Conservation (phyloP, 768 basidiomycete species). For the Boletus tylopilopsis region DNA sequence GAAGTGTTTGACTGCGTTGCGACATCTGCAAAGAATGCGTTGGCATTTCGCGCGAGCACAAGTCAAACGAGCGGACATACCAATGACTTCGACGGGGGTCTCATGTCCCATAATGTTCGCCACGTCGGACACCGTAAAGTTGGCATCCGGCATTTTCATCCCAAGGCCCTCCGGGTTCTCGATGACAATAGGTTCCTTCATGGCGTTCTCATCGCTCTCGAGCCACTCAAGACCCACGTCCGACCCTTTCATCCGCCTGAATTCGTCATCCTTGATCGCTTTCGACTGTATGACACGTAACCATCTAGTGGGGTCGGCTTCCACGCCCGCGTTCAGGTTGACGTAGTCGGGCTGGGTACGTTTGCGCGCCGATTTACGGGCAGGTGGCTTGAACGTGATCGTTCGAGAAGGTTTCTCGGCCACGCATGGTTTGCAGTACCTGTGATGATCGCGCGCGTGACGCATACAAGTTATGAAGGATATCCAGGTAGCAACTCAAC, state of each 20-base stretch:
- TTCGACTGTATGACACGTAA: conserved; percentile 66
- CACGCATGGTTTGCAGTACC: conserved; percentile 70
- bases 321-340: conserved; percentile 61
- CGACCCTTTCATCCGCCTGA: conserved; percentile 61
- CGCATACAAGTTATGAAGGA: conserved; percentile 11
- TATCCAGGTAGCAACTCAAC: conserved; percentile 9
- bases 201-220: conserved; percentile 62
- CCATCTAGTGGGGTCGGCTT: conserved; percentile 63
- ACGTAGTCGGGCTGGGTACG: conserved; percentile 75
- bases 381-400: conserved; percentile 73
- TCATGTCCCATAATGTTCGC: conserved; percentile 76
- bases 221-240: conserved; percentile 76
- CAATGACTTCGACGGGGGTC: conserved; percentile 86
- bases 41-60: background rate
- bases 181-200: conserved; percentile 82
- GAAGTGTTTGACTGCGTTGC: conserved; percentile 80
- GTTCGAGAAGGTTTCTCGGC: conserved; percentile 54
- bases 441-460: conserved; percentile 28
- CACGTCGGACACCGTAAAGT: conserved; percentile 77
- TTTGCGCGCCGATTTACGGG: conserved; percentile 79
- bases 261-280: conserved; percentile 55
- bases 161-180: conserved; percentile 77
- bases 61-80: conserved; percentile 38
- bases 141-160: conserved; percentile 78
- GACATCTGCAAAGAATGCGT: conserved; percentile 53